These are phyloP conservation scores for Dittrichia graveolens DNA, from an alignment of 129 eudicot genomes.

Conservation along the genomic window DNA sequence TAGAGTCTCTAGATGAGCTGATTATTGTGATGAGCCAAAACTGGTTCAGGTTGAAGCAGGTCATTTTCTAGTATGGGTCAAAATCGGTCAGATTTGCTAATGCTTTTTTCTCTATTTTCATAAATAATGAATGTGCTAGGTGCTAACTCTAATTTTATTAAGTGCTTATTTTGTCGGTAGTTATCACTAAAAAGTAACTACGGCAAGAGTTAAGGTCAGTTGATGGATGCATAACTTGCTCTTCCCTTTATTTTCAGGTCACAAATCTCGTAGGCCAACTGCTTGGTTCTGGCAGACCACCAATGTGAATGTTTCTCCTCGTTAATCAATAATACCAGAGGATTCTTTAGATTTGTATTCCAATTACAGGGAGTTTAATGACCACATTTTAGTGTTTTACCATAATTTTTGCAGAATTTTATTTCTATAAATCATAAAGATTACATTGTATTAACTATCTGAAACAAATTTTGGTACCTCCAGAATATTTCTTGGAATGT, in stretches of 20 bases:
- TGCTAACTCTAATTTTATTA: too few relatives aligned
- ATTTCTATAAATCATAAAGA: slow-evolving; percentile 35
- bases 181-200: too few relatives aligned
- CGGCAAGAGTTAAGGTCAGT: neutral
- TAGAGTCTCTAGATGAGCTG: too few relatives aligned
- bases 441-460: slow-evolving; percentile 17
- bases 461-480: slow-evolving; percentile 33
- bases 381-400: slow-evolving; percentile 17
- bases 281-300: slow-evolving; percentile 62
- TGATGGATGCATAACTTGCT: slow-evolving; percentile 11
- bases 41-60: too few relatives aligned
- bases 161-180: too few relatives aligned
- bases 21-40: too few relatives aligned
- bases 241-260: slow-evolving; percentile 50
- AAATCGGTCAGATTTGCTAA: too few relatives aligned
- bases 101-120: too few relatives aligned
- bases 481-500: slow-evolving; percentile 20
- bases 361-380: slow-evolving; percentile 13
- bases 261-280: slow-evolving; percentile 76
- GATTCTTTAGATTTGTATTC: slow-evolving; percentile 23
- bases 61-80: too few relatives aligned
- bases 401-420: slow-evolving; percentile 22
- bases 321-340: slow-evolving; percentile 21
- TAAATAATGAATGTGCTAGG: too few relatives aligned
- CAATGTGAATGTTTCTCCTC: slow-evolving; percentile 44